phyloP scores from a whole-genome alignment of 1,139 yeast species.

The Pichia sp. region DNA sequence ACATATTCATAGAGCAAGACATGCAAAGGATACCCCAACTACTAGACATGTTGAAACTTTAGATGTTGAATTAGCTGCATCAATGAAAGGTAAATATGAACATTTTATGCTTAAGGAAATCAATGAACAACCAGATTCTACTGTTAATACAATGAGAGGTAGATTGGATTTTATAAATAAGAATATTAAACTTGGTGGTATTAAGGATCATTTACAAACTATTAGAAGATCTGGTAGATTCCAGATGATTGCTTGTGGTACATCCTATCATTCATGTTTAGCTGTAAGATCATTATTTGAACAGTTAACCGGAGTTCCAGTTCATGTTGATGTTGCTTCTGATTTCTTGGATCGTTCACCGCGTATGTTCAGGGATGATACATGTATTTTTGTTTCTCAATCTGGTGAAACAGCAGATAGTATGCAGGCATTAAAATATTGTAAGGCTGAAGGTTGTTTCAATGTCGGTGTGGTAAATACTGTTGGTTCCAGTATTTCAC shows the following conservation, averaged over 20 bases:
- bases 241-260: constrained; percentile 99
- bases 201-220: constrained; percentile 75
- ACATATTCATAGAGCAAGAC: constrained; percentile 95
- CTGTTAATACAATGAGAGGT: constrained; percentile 98
- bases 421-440: constrained; percentile 92
- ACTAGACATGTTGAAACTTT: constrained; percentile 93
- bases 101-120: constrained; percentile 99
- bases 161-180: constrained; percentile 86
- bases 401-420: constrained; percentile 99
- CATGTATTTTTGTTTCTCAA: constrained; percentile 95
- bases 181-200: constrained; percentile 80
- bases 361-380: constrained; percentile 96
- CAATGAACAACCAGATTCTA: constrained; percentile 96
- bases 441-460: constrained; percentile 94
- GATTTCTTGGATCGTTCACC: constrained; percentile 94
- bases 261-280: constrained; percentile 95
- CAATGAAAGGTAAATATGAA: constrained; percentile 94
- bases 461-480: constrained; percentile 95
- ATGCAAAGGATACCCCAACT: constrained; percentile 84
- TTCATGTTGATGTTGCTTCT: constrained; percentile 91
- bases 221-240: constrained; percentile 93
- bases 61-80: constrained; percentile 94
- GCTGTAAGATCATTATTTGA: constrained; percentile 96
- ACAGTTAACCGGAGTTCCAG: constrained; percentile 95
- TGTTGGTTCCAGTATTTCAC: constrained; percentile 94